Percentiles rank a stretch among this genome's conserved stretches.
Conservation (phyloP, 176 grass and related monocot genomes). For the Oryza officinalis region DNA sequence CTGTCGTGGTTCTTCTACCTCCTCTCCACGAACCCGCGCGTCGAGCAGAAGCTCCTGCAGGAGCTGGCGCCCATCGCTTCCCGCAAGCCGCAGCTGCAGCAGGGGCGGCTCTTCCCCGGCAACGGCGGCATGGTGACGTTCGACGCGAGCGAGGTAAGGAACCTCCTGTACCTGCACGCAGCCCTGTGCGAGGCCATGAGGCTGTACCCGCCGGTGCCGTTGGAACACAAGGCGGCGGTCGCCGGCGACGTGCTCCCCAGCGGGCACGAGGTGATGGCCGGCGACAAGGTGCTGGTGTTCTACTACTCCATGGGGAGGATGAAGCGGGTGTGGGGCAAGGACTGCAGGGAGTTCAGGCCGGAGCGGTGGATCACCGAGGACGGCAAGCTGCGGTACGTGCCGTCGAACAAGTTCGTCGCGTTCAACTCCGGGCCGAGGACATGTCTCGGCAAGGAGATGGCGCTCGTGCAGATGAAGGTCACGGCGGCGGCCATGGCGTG, state of each 20-base stretch:
- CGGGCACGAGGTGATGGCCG: slow-evolving; percentile 16
- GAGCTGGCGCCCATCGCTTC: slow-evolving; percentile 43
- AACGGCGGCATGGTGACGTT: slow-evolving; percentile 6
- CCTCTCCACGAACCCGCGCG: slow-evolving; percentile 43
- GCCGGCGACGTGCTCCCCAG: slow-evolving; percentile 48
- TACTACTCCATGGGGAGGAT: slow-evolving; percentile 53
- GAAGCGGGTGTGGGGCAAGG: slow-evolving; percentile 42
- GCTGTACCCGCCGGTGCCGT: slow-evolving; percentile 39
- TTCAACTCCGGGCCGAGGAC: slow-evolving; percentile 50
- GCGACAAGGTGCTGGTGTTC: slow-evolving; percentile 42
- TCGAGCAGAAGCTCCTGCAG: slow-evolving; percentile 47
- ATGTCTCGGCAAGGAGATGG: slow-evolving; percentile 51
- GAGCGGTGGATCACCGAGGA: slow-evolving; percentile 47
- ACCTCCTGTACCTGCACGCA: slow-evolving; percentile 50
- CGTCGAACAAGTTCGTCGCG: slow-evolving; percentile 42
- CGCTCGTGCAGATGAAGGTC: slow-evolving; percentile 42
- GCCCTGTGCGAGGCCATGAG: slow-evolving; percentile 50
- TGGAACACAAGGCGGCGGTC: slow-evolving; percentile 39
- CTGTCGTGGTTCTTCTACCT: slow-evolving; percentile 70
- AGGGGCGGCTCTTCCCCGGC: not conserved
- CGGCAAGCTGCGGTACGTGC: slow-evolving; percentile 41
- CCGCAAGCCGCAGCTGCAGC: not conserved
- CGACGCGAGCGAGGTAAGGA: slow-evolving; percentile 22
- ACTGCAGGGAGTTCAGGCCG: slow-evolving; percentile 41
- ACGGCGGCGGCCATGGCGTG: slow-evolving; percentile 35